phyloP scores from a whole-genome alignment of 495 filamentous ascomycete genomes.

The Penicillium odoratum region DNA sequence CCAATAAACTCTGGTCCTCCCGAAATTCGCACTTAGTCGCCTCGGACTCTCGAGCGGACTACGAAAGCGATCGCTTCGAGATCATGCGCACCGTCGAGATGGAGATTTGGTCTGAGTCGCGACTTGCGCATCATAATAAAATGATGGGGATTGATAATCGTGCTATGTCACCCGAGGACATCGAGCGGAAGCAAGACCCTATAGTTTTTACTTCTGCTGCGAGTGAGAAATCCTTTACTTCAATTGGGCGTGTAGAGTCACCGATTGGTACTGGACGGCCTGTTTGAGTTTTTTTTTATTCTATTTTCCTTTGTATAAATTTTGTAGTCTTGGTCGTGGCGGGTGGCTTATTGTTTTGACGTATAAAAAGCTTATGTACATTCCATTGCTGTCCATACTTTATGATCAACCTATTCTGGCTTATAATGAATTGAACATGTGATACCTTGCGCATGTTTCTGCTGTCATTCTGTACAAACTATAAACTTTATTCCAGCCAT shows the following conservation, averaged over 20 bases:
- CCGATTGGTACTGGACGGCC: not conserved
- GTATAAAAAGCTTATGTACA: not conserved
- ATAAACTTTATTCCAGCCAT: too few relatives aligned
- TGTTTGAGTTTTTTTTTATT: not conserved
- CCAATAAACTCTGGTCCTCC: slow-evolving; percentile 29
- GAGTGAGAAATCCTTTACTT: slow-evolving; percentile 1
- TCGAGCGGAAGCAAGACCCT: slow-evolving; percentile 22
- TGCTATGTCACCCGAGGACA: slow-evolving; percentile 15
- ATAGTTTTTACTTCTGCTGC: slow-evolving; percentile 10
- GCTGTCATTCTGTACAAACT: not conserved
- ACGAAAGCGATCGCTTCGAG: slow-evolving; percentile 25
- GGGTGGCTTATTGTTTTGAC: not conserved
- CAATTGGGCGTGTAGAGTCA: slow-evolving; percentile 2
- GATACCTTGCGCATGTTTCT: not conserved
- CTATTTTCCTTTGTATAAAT: slow-evolving; percentile 1
- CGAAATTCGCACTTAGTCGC: slow-evolving; percentile 12
- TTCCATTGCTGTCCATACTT: not conserved
- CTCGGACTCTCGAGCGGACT: slow-evolving; percentile 10
- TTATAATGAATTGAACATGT: slow-evolving; percentile 6
- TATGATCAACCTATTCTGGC: not conserved
- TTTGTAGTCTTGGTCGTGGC: not conserved
- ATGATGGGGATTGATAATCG: slow-evolving; percentile 18
- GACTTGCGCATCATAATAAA: slow-evolving; percentile 15
- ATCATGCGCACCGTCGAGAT: slow-evolving; percentile 38
- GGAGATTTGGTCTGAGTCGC: slow-evolving; percentile 32